Percentiles rank a stretch among this genome's conserved stretches.
phyloP scores from a whole-genome alignment of 306 rosid species.

The Quercus agrifolia region DNA sequence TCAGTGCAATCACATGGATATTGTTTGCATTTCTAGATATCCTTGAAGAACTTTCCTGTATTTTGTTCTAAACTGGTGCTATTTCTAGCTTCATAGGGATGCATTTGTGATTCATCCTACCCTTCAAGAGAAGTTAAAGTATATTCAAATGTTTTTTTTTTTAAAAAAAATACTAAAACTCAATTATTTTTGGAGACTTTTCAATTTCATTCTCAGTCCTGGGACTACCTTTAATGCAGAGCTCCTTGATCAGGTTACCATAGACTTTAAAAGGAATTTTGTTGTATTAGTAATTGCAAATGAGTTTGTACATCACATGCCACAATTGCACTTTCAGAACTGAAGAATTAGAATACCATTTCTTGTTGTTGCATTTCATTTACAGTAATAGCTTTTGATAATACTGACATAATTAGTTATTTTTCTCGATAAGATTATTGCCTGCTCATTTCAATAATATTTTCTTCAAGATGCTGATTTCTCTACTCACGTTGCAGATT shows the following conservation, averaged over 20 bases:
- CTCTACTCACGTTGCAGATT: constrained; percentile 54
- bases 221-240: background rate
- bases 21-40: background rate
- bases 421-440: background rate
- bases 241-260: background rate
- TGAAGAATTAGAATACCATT: background rate
- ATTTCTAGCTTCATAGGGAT: background rate
- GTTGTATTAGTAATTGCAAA: background rate
- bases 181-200: background rate
- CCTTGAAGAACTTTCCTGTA: background rate
- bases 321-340: background rate
- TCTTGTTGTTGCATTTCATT: background rate
- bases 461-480: constrained; percentile 14
- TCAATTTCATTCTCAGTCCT: background rate
- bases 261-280: background rate
- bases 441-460: background rate
- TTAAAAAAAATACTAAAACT: background rate
- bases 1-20: background rate
- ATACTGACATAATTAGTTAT: background rate
- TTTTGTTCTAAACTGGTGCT: background rate
- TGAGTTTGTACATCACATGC: no score
- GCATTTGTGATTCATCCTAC: background rate
- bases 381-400: background rate
- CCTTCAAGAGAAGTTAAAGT: background rate
- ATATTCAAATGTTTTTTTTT: background rate